Percentiles rank a stretch among this genome's conserved stretches.
Conservation (phyloP, 441 rosid species). For the Gossypium lobatum region DNA sequence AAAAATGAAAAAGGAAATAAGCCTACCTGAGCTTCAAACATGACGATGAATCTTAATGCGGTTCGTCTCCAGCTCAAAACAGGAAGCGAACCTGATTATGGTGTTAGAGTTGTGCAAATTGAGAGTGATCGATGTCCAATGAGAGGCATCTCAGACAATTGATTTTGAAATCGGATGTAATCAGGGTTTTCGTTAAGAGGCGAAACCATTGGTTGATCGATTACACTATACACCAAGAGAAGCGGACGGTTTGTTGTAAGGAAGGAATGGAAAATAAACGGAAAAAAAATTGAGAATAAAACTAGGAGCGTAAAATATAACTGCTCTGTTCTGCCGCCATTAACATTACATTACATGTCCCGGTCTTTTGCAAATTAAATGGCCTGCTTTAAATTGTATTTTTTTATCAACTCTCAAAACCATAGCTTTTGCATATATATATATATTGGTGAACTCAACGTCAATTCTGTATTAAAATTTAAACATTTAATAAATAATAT, state of each 20-base stretch:
- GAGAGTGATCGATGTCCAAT: constrained; percentile 21
- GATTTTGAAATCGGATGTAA: constrained; percentile 2
- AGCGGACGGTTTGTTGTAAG: constrained; percentile 33
- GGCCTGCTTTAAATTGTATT: background rate
- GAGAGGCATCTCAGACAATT: constrained; percentile 18
- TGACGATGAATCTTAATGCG: constrained; percentile 27
- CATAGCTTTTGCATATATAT: no score
- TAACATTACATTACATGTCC: background rate
- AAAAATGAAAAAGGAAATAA: background rate
- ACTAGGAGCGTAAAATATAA: background rate
- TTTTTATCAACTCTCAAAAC: no score
- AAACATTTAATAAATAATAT: no score
- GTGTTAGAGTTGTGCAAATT: background rate
- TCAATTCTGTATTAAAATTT: no score
- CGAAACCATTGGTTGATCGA: constrained; percentile 13
- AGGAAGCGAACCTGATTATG: constrained; percentile 7
- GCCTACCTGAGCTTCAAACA: constrained; percentile 76
- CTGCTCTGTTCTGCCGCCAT: background rate
- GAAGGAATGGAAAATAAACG: constrained; percentile 9
- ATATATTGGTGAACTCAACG: no score
- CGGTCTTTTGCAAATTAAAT: constrained; percentile 5
- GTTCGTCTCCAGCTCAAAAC: background rate
- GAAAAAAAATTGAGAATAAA: background rate
- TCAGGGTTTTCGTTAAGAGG: constrained; percentile 22
- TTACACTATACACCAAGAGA: constrained; percentile 24